phyloP scores from a whole-genome alignment of 176 grass and related monocot genomes.

The Aechmea fasciata region DNA sequence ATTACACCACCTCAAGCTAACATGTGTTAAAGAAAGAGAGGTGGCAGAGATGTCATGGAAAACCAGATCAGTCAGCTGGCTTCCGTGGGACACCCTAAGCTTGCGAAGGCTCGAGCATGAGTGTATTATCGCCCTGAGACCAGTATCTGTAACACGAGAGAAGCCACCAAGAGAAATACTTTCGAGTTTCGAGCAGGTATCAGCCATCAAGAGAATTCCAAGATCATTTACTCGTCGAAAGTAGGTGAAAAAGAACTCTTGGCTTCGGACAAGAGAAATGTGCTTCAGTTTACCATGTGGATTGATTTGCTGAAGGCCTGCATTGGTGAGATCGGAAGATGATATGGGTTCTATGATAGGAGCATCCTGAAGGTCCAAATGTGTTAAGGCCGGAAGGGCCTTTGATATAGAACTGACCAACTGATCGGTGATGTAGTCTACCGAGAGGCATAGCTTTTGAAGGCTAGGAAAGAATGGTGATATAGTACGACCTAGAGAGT shows the following conservation, averaged over 20 bases:
- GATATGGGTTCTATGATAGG: slow-evolving; percentile 64
- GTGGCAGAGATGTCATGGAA: slow-evolving; percentile 97
- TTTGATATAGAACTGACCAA: slow-evolving; percentile 66
- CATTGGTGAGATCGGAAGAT: slow-evolving; percentile 80
- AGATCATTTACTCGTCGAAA: slow-evolving; percentile 81
- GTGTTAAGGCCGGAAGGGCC: slow-evolving; percentile 54
- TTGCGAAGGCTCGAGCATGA: slow-evolving; percentile 73
- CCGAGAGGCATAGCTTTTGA: slow-evolving; percentile 62
- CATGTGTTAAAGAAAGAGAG: slow-evolving; percentile 91
- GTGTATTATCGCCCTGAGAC: slow-evolving; percentile 82
- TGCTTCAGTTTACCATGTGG: slow-evolving; percentile 70
- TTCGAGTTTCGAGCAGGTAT: slow-evolving; percentile 70
- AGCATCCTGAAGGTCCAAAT: slow-evolving; percentile 88
- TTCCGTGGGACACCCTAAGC: slow-evolving; percentile 77
- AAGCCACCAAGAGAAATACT: slow-evolving; percentile 90
- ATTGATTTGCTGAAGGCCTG: slow-evolving; percentile 81
- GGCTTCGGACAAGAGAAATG: slow-evolving; percentile 81
- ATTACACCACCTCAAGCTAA: slow-evolving; percentile 84
- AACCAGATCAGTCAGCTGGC: slow-evolving; percentile 82
- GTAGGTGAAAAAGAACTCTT: slow-evolving; percentile 75
- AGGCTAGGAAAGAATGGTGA: slow-evolving; percentile 65
- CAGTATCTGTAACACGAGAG: slow-evolving; percentile 83
- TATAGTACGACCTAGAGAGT: slow-evolving; percentile 28
- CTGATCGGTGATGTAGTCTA: slow-evolving; percentile 82
- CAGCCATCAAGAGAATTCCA: slow-evolving; percentile 75